Evolutionary conservation across 2,329 filamentous ascomycete species (phyloP).

Genomic region (Diaporthe vexans): DNA sequence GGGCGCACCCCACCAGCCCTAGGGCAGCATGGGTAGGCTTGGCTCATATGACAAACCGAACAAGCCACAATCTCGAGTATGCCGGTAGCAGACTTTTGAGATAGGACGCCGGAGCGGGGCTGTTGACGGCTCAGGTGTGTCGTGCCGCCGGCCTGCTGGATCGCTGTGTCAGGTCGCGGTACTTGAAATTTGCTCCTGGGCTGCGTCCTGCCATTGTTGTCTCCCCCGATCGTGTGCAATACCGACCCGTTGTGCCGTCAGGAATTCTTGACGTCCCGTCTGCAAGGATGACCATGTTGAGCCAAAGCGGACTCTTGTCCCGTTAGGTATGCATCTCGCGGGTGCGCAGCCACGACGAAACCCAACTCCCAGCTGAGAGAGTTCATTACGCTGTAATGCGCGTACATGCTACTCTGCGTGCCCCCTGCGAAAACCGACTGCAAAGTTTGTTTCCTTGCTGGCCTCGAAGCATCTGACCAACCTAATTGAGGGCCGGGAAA

Average conservation of each 20-base stretch:
- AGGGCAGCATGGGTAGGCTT: constrained; percentile 17
- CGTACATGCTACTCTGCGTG: background rate
- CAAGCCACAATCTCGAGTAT: constrained; percentile 29
- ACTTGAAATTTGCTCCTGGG: constrained; percentile 34
- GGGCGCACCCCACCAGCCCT: constrained; percentile 18
- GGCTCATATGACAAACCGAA: constrained; percentile 22
- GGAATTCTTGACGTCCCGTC: constrained; percentile 23
- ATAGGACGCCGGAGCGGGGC: constrained; percentile 28
- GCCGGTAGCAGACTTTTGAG: constrained; percentile 23
- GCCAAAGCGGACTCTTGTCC: constrained; percentile 8
- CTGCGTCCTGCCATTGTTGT: constrained; percentile 13
- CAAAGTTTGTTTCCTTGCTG: constrained; percentile 7
- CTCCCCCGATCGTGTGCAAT: constrained; percentile 29
- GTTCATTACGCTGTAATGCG: background rate
- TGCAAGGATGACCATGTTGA: constrained; percentile 31
- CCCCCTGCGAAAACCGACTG: background rate
- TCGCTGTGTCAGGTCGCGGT: constrained; percentile 35
- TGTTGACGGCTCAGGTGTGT: constrained; percentile 23
- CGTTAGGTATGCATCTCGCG: constrained; percentile 25
- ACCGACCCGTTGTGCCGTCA: constrained; percentile 37
- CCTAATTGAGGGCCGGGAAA: background rate
- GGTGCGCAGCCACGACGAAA: constrained; percentile 15
- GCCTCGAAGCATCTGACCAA: constrained; percentile 26
- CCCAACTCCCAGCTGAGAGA: background rate
- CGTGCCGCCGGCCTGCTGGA: constrained; percentile 33